Percentiles rank a stretch among this genome's conserved stretches.
Conservation (phyloP, 2,329 filamentous ascomycete genomes). For the Cladosporium sp. region DNA sequence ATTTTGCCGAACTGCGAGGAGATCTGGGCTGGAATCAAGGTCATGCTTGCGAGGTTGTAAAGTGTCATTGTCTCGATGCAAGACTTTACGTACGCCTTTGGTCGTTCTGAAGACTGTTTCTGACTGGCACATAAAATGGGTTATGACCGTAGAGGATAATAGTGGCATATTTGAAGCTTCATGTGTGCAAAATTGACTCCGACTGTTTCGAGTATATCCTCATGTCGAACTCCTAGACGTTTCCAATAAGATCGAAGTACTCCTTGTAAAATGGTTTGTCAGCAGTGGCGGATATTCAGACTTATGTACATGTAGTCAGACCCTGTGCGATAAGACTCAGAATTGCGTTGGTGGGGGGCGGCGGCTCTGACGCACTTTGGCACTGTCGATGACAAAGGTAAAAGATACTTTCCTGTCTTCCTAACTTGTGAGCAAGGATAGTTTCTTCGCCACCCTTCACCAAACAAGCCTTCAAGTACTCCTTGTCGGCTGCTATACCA, state of each 20-base stretch:
- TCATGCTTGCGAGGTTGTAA: constrained; percentile 24
- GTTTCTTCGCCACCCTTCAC: neutral
- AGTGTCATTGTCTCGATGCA: neutral
- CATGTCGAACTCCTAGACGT: no score
- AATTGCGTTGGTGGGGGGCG: constrained; percentile 1
- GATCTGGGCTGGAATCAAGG: constrained; percentile 35
- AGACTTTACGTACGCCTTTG: neutral
- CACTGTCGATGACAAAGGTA: constrained; percentile 1
- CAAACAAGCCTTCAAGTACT: neutral
- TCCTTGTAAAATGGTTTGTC: neutral
- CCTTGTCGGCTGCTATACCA: neutral
- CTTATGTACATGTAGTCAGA: neutral
- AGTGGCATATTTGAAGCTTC: neutral
- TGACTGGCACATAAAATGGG: neutral
- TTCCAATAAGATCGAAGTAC: neutral
- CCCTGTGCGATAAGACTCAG: neutral
- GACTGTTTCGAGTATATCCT: neutral
- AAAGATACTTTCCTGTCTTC: neutral
- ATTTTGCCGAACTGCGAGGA: constrained; percentile 20
- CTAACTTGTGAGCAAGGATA: neutral
- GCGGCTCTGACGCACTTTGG: neutral
- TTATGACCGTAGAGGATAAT: neutral
- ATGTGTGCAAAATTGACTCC: neutral
- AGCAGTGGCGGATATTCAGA: neutral
- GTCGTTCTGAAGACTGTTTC: neutral